phyloP scores from a whole-genome alignment of 179 eudicot genomes.

The Silene noctiflora region DNA sequence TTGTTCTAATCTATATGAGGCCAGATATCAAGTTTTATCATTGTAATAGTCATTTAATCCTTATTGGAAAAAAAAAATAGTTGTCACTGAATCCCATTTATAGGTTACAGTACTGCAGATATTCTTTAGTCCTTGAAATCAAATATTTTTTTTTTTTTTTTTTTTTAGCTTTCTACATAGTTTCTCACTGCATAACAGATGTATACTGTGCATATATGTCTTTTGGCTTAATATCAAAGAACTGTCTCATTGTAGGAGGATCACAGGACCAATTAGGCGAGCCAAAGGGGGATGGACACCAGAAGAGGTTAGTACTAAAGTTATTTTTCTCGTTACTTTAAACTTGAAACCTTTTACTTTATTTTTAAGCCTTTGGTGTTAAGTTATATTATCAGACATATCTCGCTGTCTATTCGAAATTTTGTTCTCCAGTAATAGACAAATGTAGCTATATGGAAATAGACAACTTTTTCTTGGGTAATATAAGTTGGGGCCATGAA shows the following conservation, averaged over 20 bases:
- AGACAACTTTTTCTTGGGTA: not conserved
- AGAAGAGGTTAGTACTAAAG: conserved; percentile 65
- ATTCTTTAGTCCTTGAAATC: not conserved
- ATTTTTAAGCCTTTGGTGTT: not conserved
- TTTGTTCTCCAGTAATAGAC: not conserved
- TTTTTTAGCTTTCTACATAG: not conserved
- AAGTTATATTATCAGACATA: not conserved
- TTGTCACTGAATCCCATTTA: not conserved
- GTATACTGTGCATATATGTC: not conserved
- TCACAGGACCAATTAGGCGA: conserved; percentile 87
- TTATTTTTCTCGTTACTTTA: not conserved
- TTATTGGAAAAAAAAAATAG: not conserved
- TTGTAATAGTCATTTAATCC: too few species aligned
- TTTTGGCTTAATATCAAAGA: not conserved
- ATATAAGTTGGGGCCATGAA: not conserved
- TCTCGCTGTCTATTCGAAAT: not conserved
- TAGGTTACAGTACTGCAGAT: not conserved
- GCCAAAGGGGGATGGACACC: conserved; percentile 99
- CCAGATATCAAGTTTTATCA: not conserved
- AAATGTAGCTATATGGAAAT: not conserved
- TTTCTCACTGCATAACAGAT: not conserved
- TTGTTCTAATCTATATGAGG: not conserved
- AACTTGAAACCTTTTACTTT: not conserved
- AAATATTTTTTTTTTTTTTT: not conserved
- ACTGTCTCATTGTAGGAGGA: conserved; percentile 58